Evolutionary conservation across 2,329 filamentous ascomycete genomes (phyloP), one percentile per base, ranked within the genome.

Genomic region (Pseudocercospora macadamiae): DNA sequence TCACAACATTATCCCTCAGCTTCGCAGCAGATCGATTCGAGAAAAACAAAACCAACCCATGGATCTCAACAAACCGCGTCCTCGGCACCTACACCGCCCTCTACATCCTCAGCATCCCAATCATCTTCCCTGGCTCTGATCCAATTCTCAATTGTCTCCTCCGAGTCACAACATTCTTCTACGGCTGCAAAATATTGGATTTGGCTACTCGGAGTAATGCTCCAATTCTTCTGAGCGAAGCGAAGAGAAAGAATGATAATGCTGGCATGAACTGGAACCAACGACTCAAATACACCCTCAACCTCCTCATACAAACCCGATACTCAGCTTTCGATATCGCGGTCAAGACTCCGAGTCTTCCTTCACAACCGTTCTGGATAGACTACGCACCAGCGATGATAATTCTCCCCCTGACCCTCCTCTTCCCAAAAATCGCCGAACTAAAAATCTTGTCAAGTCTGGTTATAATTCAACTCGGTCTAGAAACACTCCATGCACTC

Each of bases 291-390:
- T 60, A 60, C 18, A 45, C 49, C n/a, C 16, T 21, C 28, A 30
- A 39, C 10, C 23, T 56, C 9, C 16, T 53, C n/a, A 47, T 26
- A 3, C 45, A 56, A 25, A 45, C 53, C 3, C 36, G 57, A 12
- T 60, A 60, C 42, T 26, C 36, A 23, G 44, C 57, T 3, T 60
- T 60, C 47, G 57, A 55, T 26, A 51, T 55, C n/a, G 28, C 37
- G 7, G 49, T 39, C 30, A n/a, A 52, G 3, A 51, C 26, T 12
- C 18, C 49, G 12, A 9, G 16, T 19, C 49, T 39, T 9, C 2
- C 12, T 14, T 36, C 9, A 25, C 8, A 30, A 21, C 8, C 1
- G 10, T 21, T 28, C 28, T 59, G 52, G 53, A 32, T 19, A 12
- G 55, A 48, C 44, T 23, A 34, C 8, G 47, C 57, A 19, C 21